Evolutionary conservation across 257 asterid species (phyloP), one percentile per base, ranked within the genome.

Genomic region (Plantago major): DNA sequence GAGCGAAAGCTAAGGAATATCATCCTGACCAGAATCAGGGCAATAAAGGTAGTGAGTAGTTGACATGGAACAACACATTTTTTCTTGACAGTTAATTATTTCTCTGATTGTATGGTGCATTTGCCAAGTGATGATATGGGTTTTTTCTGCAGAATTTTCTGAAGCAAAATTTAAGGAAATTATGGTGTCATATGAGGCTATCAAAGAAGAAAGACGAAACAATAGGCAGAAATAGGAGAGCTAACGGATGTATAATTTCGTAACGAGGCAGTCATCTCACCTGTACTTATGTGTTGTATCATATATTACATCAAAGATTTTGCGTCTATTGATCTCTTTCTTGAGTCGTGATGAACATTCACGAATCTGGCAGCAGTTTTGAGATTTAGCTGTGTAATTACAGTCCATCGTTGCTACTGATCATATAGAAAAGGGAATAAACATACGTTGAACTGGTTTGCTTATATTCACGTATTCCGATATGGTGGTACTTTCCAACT

Each of bases 21-120:
- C 96, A 88, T 74, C 96, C 96, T 9, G 98, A 88, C 73, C 96
- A 88, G 90, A 86, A 91, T 69, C 94, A 81, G 80, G 82, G 75
- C 16, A 86, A 88, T 46, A 86, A 88, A 84, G 94, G 94, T 88
- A 48, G 70, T 26, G 70, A 37, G 30, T 40, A 55, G 42, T 9
- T 30, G 46, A 38, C 56, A 28, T 22, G 1, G 50, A 56, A 33
- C 40, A 26, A 14, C 48, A 33, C 48, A 50, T 63, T 40, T 13
- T 60, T n/a, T 22, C 22, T n/a, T 4, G 51, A 67, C 67, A 16
- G 18, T 44, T 47, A 22, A 22, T 51, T 33, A 38, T 46, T 65
- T 42, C 30, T 62, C 62, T 42, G 51, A 47, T 71, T 46, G 42
- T 62, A 52, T n/a, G n/a, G 66, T 43, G 38, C 62, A 54, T 59